Evolutionary conservation across 1,284 basidiomycete species (phyloP), one percentile per base, ranked within the genome.

Genomic region (Phylloboletellus chloephorus): DNA sequence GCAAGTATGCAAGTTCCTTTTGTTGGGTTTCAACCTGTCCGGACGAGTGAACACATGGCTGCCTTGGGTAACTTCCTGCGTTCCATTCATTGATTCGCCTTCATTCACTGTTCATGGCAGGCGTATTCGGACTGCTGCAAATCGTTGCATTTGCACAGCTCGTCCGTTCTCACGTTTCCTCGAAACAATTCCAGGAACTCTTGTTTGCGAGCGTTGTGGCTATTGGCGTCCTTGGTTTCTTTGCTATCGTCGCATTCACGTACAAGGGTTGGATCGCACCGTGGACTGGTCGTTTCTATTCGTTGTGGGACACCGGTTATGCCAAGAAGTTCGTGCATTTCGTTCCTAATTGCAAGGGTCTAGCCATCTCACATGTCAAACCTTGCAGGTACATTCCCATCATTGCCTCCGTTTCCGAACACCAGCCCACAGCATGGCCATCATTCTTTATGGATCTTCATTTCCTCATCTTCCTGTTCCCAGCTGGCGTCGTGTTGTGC

Each of bases 381-480:
- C 10, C 1, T 39, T 47, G 19, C 54, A 90, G 88, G 61, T 88
- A 92, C 64, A 92, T 97, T 56, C 94, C 94, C 24, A 98, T 98
- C 71, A 98, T 99, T 58, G 96, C 96, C 5, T 98, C 95, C 15
- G 96, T 98, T 15, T 97, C 93, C n/a, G 96, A 98, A 67, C 96
- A 99, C 69, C 96, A 99, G 65, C 96, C 96, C 11, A 98, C 96
- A 8, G 95, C 96, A 28, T 99, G 96, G 96, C 93, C 95, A 3
- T 86, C 95, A 3, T 98, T 98, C 80, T 98, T 97, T 75, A 98
- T 97, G 82, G 95, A 99, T 65, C 80, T 98, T 46, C 88, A 98
- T 58, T 87, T 96, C 77, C 84, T 99, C 61, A 88, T 98, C 56
- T 97, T 93, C 78, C 69, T 96, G 44, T 98, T 99, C 81, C 96